Base-by-base conservation (phyloP, 202 grass and related monocot species). In the Elaeis oleifera region DNA sequence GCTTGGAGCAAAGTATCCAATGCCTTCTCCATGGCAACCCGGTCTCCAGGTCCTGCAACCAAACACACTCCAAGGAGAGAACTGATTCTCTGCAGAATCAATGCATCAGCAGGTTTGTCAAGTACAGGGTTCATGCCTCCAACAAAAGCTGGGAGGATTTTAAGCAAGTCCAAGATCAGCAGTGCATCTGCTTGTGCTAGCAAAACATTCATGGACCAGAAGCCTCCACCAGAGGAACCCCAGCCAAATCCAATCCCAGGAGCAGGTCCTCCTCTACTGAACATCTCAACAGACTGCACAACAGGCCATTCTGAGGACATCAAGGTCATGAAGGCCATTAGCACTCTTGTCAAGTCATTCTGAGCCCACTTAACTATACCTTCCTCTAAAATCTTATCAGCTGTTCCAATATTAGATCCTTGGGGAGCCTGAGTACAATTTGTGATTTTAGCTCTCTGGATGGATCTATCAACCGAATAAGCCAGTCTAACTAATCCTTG, bases 161-260 rank as follows among this genome's bases (percentile, higher is more conserved):
- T 80, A 49, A 89, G 68, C 61, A 99, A 80, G 61, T 84, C 80
- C 69, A 99, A 64, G 49, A 86, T n/a, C 68, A 99, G 75, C 39
- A 79, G 74, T 67, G 85, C 82, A 80, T 99, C 94, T 59, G 74
- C 54, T 65, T 85, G 88, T 65, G 74, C 74, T 56, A 92, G 69
- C 57, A 92, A 23, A 58, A 49, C 89, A 64, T 86, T 85, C 18
- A 76, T 64, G 68, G 94, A 99, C 94, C 94, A 99, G 75, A 92
- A 84, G 11, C 88, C 94, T 72, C 94, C 88, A 56, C 85, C 80
- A 49, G 61, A 74, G 19, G 69, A 78, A 53, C 85, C 94, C 94
- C 94, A 99, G 39, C 94, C 94, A 84, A 92, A 94, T 64, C 88
- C 94, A 70, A 94, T 72, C 67, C 94, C 94, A 67, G 94, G 94